These are phyloP conservation scores for Rugonectria rugulosa DNA, from an alignment of 2,329 filamentous ascomycete species.

Conservation along the genomic window DNA sequence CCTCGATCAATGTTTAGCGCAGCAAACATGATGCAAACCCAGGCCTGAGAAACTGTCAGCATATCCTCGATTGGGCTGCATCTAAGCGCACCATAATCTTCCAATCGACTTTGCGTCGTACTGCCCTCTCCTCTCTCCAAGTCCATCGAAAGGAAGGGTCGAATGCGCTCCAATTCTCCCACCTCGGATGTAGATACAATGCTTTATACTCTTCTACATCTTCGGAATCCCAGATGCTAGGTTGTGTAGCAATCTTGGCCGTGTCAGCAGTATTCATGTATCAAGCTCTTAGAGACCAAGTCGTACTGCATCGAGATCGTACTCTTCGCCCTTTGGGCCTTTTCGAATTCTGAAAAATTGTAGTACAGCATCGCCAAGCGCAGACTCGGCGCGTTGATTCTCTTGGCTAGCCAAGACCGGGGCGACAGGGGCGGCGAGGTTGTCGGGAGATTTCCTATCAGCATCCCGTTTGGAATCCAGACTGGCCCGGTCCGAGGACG, in stretches of 20 bases:
- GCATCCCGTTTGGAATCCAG: background rate
- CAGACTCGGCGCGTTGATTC: constrained; percentile 41
- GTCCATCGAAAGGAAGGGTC: constrained; percentile 47
- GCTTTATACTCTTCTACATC: constrained; percentile 46
- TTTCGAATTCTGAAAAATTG: constrained; percentile 45
- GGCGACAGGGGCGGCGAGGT: background rate
- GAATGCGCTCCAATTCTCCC: constrained; percentile 46
- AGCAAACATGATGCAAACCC: constrained; percentile 32
- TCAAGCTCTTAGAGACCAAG: background rate
- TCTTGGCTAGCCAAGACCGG: constrained; percentile 38
- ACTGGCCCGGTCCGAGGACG: constrained; percentile 12
- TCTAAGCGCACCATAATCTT: constrained; percentile 45
- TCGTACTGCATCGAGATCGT: constrained; percentile 36
- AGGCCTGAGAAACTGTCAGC: constrained; percentile 34
- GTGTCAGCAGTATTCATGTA: constrained; percentile 20
- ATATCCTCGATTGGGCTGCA: no score
- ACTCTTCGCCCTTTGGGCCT: constrained; percentile 33
- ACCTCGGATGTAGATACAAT: constrained; percentile 45
- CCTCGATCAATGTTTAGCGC: constrained; percentile 47
- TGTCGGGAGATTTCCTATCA: background rate
- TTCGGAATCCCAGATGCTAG: constrained; percentile 48
- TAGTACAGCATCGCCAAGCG: constrained; percentile 42
- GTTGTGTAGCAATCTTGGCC: constrained; percentile 44
- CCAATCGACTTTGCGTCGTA: constrained; percentile 46
- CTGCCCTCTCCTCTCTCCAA: constrained; percentile 44